Percentiles rank a stretch among this genome's conserved stretches.
These are phyloP conservation scores for Fraxinus americana DNA, from an alignment of 257 asterid genomes.

Conservation along the genomic window DNA sequence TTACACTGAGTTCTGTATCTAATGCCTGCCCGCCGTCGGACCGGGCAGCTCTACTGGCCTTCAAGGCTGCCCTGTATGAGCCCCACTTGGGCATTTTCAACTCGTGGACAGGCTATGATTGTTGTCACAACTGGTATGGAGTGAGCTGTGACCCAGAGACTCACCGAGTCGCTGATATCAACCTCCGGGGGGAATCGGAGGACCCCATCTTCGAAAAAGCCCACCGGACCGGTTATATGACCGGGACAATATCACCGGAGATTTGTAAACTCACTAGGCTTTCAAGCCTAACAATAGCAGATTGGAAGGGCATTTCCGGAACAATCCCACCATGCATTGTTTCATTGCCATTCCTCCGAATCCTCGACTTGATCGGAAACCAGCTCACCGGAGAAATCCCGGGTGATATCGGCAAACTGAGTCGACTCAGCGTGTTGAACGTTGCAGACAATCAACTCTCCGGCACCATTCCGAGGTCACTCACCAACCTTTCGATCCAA, in stretches of 20 bases:
- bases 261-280: conserved; percentile 64
- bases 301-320: conserved; percentile 88
- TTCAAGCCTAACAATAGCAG: conserved; percentile 76
- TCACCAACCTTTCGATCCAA: conserved; percentile 64
- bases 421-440: conserved; percentile 73
- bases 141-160: conserved; percentile 79
- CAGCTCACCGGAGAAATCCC: conserved; percentile 69
- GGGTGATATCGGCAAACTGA: conserved; percentile 58
- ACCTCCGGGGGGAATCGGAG: conserved; percentile 89
- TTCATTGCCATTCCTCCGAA: conserved; percentile 56
- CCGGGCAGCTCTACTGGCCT: conserved; percentile 69
- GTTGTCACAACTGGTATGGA: conserved; percentile 88
- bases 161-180: conserved; percentile 77
- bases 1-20: conserved; percentile 28
- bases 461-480: conserved; percentile 66
- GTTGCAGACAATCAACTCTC: conserved; percentile 74
- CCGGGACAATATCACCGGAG: conserved; percentile 71
- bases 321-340: conserved; percentile 66
- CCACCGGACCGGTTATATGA: conserved; percentile 81
- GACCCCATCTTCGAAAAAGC: conserved; percentile 76
- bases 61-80: conserved; percentile 65
- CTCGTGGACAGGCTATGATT: conserved; percentile 78
- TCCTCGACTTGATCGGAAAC: conserved; percentile 84
- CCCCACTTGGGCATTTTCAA: conserved; percentile 64
- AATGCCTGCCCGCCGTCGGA: conserved; percentile 71